Conservation (phyloP, 2,329 filamentous ascomycete genomes). For the Colletotrichum lentis region DNA sequence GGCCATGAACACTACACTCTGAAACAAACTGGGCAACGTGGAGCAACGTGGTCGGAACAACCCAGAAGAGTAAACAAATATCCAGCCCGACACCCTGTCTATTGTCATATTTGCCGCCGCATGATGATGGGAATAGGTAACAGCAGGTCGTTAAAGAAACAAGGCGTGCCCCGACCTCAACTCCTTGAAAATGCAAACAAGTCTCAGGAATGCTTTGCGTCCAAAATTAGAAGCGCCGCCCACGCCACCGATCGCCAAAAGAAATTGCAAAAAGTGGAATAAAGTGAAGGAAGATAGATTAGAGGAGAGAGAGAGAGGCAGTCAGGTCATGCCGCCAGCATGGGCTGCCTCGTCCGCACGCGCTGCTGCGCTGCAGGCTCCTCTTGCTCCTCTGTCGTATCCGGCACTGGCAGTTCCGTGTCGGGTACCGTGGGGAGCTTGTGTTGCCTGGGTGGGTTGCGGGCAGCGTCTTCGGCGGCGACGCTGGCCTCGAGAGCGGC, state of each 20-base stretch:
- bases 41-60: not conserved
- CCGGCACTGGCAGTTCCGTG: constrained; percentile 46
- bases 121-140: not conserved
- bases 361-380: constrained; percentile 29
- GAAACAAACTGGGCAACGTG: not conserved
- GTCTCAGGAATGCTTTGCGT: constrained; percentile 4
- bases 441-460: constrained; percentile 30
- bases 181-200: constrained; percentile 20
- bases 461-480: constrained; percentile 27
- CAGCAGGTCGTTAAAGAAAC: not conserved
- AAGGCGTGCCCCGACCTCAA: constrained; percentile 1
- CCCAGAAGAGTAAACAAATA: not conserved
- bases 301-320: too few relatives aligned
- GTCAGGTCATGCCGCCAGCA: constrained; percentile 48
- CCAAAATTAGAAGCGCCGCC: not conserved
- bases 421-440: constrained; percentile 44
- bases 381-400: constrained; percentile 37
- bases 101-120: constrained; percentile 4
- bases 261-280: not conserved
- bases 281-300: not conserved
- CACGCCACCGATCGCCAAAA: not conserved
- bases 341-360: constrained; percentile 43
- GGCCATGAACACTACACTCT: not conserved
- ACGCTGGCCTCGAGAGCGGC: constrained; percentile 71
- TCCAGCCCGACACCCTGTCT: not conserved